These are phyloP conservation scores for Bombardia bombarda DNA, from an alignment of 495 filamentous ascomycete genomes.

Conservation along the genomic window DNA sequence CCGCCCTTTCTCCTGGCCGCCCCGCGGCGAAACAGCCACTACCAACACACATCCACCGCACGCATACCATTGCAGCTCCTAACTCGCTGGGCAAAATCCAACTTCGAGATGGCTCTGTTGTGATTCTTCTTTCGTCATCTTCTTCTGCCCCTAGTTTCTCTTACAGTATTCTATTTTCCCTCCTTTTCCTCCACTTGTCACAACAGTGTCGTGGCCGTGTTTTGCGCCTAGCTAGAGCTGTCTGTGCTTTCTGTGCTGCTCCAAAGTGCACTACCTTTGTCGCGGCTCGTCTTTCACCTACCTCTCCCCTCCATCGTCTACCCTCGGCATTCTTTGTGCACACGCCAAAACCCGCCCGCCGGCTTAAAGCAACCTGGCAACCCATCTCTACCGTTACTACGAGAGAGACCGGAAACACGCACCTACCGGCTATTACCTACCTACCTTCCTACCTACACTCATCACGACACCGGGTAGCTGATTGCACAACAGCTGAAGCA, in stretches of 20 bases:
- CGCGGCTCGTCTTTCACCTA: background rate
- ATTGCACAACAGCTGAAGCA: slow-evolving; percentile 4
- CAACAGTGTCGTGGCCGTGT: too few species aligned
- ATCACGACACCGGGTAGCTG: background rate
- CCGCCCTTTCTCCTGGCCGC: slow-evolving; percentile 9
- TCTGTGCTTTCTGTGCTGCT: too few species aligned
- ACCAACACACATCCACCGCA: slow-evolving; percentile 4
- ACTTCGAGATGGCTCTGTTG: slow-evolving; percentile 18
- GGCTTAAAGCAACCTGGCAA: too few species aligned
- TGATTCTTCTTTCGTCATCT: slow-evolving; percentile 10
- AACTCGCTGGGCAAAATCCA: slow-evolving; percentile 1
- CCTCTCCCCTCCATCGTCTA: slow-evolving; percentile 9
- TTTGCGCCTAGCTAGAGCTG: too few species aligned
- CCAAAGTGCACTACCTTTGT: background rate
- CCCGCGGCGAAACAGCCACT: slow-evolving; percentile 14
- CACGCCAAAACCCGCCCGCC: slow-evolving; percentile 1
- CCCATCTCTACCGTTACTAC: slow-evolving; percentile 1
- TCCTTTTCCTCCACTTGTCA: background rate
- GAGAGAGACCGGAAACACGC: slow-evolving; percentile 4
- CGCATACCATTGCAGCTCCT: slow-evolving; percentile 5
- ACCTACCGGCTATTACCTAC: background rate
- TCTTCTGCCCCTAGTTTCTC: slow-evolving; percentile 5
- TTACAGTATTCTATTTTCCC: slow-evolving; percentile 7
- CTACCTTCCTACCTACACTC: too few species aligned
- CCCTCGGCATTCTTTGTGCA: slow-evolving; percentile 26